Percentiles rank a stretch among this genome's conserved stretches.
Conservation (phyloP, 1,284 basidiomycete genomes). For the Pseudozyma hubeiensis region DNA sequence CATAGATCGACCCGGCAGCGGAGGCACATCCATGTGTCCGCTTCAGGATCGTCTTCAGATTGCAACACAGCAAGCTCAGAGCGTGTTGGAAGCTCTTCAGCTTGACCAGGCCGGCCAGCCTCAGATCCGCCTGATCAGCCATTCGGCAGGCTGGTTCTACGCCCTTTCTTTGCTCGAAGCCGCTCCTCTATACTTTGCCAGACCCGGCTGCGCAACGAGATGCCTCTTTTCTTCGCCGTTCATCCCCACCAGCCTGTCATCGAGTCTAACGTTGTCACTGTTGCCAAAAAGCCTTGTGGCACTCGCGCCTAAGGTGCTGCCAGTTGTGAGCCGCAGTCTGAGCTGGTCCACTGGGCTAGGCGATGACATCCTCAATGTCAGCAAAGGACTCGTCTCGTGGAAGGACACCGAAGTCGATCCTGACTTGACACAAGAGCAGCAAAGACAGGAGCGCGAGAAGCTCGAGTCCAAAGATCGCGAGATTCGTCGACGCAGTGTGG, state of each 20-base stretch:
- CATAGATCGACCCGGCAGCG: conserved; percentile 27
- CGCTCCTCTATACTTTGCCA: conserved; percentile 20
- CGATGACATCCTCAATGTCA: conserved; percentile 19
- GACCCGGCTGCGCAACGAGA: conserved; percentile 4
- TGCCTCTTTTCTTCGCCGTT: conserved; percentile 24
- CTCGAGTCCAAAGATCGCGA: conserved; percentile 27
- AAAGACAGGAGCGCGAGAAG: conserved; percentile 7
- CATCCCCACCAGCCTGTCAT: conserved; percentile 15
- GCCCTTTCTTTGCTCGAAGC: conserved; percentile 17
- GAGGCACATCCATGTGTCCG: conserved; percentile 14
- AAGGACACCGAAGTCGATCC: conserved; percentile 15
- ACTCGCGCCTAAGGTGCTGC: conserved; percentile 15
- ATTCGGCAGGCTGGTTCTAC: conserved; percentile 28
- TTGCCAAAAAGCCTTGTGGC: conserved; percentile 21
- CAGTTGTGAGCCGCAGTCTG: conserved; percentile 6
- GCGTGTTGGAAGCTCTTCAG: conserved; percentile 20
- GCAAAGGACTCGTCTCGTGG: conserved; percentile 19
- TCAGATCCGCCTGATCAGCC: conserved; percentile 12
- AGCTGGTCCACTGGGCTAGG: conserved; percentile 18
- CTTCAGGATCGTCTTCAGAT: conserved; percentile 9
- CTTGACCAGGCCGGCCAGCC: conserved; percentile 9
- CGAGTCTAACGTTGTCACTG: conserved; percentile 15
- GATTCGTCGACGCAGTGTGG: conserved; percentile 8
- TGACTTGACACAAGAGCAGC: conserved; percentile 7
- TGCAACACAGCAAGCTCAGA: conserved; percentile 16